Evolutionary conservation across 768 basidiomycete genomes (phyloP), one percentile per base, ranked within the genome.

Genomic region (Collybiopsis luxurians): DNA sequence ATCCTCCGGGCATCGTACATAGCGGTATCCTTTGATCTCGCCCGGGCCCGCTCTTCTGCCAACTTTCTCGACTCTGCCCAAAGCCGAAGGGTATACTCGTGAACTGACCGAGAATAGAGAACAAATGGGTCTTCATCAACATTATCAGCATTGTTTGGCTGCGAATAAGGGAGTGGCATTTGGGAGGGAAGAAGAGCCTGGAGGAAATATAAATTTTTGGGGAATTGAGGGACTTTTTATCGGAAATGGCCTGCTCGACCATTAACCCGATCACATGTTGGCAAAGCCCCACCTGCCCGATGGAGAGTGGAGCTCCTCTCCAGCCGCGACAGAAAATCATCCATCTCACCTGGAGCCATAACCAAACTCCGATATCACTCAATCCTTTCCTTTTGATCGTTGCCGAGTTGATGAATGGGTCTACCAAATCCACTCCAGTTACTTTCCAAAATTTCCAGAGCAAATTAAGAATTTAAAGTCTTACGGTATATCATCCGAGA

Each of bases 1-100:
- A 39, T 26, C 36, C 36, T 23, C 27, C 36, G 50, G 9, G 53
- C 40, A 31, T 66, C 74, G 45, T 65, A 68, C 58, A 61, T 65
- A 58, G 64, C 64, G 47, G 57, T 54, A 42, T 64, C 60, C 56
- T 69, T 70, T 39, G 58, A 31, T 30, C 43, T 24, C 28, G 47
- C 67, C 24, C 70, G 70, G 19, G 75, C 71, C 56, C 69, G 71
- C 64, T 85, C 81, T 64, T 86, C 86, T 38, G 79, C 80, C 56
- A 75, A 66, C 62, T 79, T 78, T 63, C 84, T 75, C 4, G 85
- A 85, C 65, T 88, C 84, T 50, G 81, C 80, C 86, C 87, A 88
- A 49, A 86, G 76, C 40, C 67, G 75, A 50, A 87, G 77, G 27
- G 87, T 89, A 59, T 87, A 88, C 55, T 85, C 77, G 66, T 87